Percentiles rank a stretch among this genome's conserved stretches.
These are phyloP conservation scores for Spergularia bocconei DNA, from an alignment of 148 eudicot species.

Conservation along the genomic window DNA sequence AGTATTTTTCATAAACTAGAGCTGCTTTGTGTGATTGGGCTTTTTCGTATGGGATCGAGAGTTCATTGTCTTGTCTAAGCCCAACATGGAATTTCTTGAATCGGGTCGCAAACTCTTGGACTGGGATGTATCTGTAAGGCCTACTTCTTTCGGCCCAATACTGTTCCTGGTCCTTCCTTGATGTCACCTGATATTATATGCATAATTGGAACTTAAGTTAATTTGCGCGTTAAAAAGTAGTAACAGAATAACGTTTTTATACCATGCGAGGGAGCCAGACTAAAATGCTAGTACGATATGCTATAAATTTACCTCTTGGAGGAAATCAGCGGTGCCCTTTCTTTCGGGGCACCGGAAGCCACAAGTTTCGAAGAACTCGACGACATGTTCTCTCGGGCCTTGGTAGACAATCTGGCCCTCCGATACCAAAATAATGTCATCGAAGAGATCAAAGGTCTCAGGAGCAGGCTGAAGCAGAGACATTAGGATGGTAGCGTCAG, in stretches of 20 bases:
- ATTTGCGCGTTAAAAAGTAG: too few species aligned
- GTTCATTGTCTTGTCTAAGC: constrained; percentile 58
- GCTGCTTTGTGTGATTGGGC: constrained; percentile 59
- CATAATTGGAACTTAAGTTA: too few species aligned
- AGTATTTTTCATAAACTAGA: constrained; percentile 43
- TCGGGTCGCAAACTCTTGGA: constrained; percentile 47
- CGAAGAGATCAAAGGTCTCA: constrained; percentile 82
- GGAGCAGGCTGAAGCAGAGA: constrained; percentile 89
- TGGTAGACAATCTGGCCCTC: constrained; percentile 87
- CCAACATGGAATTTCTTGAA: constrained; percentile 76
- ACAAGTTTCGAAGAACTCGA: constrained; percentile 72
- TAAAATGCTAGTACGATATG: too few species aligned
- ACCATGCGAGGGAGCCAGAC: too few species aligned
- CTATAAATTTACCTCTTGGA: constrained; percentile 60
- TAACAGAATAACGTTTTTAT: too few species aligned
- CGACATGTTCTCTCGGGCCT: constrained; percentile 70
- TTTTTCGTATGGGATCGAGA: constrained; percentile 62
- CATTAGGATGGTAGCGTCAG: constrained; percentile 67
- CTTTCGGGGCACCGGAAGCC: constrained; percentile 79
- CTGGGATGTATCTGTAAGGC: constrained; percentile 58
- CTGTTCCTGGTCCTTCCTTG: constrained; percentile 75
- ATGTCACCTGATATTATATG: constrained; percentile 50
- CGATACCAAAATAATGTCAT: constrained; percentile 68
- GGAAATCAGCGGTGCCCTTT: constrained; percentile 84
- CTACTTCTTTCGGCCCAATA: constrained; percentile 56